These are phyloP conservation scores for Marsdenia floribunda DNA, from an alignment of 257 asterid genomes.

Conservation along the genomic window DNA sequence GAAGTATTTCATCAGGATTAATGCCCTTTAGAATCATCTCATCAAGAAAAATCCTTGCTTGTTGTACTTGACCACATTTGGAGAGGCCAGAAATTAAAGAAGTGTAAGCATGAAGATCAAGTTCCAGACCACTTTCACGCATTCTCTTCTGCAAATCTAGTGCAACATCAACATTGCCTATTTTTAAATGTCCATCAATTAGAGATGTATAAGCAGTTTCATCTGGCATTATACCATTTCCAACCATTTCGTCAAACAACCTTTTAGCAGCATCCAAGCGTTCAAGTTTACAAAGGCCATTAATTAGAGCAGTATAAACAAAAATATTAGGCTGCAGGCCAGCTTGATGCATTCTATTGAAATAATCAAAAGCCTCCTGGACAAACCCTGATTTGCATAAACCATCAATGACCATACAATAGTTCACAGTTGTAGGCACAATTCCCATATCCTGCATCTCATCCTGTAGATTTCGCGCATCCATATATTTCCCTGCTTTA, in stretches of 20 bases:
- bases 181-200: conserved; percentile 64
- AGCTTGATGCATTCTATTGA: conserved; percentile 37
- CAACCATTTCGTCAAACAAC: conserved; percentile 62
- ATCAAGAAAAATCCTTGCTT: conserved; percentile 54
- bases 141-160: conserved; percentile 56
- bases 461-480: conserved; percentile 55
- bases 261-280: conserved; percentile 52
- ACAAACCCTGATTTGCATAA: conserved; percentile 66
- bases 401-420: conserved; percentile 58
- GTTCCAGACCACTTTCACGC: conserved; percentile 50
- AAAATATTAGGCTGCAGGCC: conserved; percentile 67
- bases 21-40: conserved; percentile 78
- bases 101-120: conserved; percentile 77
- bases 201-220: conserved; percentile 58
- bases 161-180: conserved; percentile 62
- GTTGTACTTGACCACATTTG: conserved; percentile 51
- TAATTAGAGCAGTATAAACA: conserved; percentile 63
- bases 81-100: conserved; percentile 72
- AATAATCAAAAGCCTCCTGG: conserved; percentile 59
- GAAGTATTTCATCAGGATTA: conserved; percentile 66
- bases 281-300: conserved; percentile 63
- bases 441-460: conserved; percentile 67
- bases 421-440: conserved; percentile 57
- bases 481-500: conserved; percentile 59
- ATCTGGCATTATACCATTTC: conserved; percentile 62